These are phyloP conservation scores for Hyaloperonospora arabidopsidis DNA, from an alignment of 352 stramenopile genomes.

Conservation along the genomic window DNA sequence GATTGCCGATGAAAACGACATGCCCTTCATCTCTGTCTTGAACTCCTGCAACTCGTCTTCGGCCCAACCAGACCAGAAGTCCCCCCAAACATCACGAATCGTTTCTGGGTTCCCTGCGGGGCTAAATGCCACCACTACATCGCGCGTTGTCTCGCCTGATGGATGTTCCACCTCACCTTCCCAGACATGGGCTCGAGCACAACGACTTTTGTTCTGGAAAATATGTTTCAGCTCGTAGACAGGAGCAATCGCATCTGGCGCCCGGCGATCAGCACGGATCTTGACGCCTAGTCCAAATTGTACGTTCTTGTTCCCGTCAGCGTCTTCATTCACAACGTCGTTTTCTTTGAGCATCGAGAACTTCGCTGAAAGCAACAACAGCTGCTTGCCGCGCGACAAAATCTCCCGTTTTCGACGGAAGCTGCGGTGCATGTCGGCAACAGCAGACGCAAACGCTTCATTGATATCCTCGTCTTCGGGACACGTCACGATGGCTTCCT, in stretches of 20 bases:
- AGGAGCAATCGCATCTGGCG: slow-evolving; percentile 32
- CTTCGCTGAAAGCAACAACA: slow-evolving; percentile 76
- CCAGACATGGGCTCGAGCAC: slow-evolving; percentile 70
- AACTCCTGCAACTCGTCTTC: slow-evolving; percentile 78
- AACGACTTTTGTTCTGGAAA: slow-evolving; percentile 80
- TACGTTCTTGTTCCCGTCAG: slow-evolving; percentile 81
- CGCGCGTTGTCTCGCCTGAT: slow-evolving; percentile 28
- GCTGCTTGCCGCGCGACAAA: slow-evolving; percentile 64
- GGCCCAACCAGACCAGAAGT: slow-evolving; percentile 83
- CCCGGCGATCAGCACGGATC: slow-evolving; percentile 58
- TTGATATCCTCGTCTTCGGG: slow-evolving; percentile 74
- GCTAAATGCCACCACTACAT: slow-evolving; percentile 77
- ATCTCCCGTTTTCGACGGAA: slow-evolving; percentile 71
- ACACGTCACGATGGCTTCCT: slow-evolving; percentile 73
- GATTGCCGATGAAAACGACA: slow-evolving; percentile 64
- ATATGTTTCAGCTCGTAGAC: slow-evolving; percentile 83
- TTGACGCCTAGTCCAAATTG: slow-evolving; percentile 73
- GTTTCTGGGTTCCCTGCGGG: slow-evolving; percentile 73
- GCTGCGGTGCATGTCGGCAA: slow-evolving; percentile 68
- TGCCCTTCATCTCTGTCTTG: slow-evolving; percentile 68
- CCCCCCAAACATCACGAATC: slow-evolving; percentile 74
- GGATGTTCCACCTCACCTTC: slow-evolving; percentile 48
- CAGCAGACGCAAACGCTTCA: slow-evolving; percentile 62
- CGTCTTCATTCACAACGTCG: slow-evolving; percentile 80
- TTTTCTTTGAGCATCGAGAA: slow-evolving; percentile 86